A percentile compares a stretch with the other conserved stretches of the same genome.
phyloP scores from a whole-genome alignment of 805 yeast species.

The Metschnikowia lachancei region DNA sequence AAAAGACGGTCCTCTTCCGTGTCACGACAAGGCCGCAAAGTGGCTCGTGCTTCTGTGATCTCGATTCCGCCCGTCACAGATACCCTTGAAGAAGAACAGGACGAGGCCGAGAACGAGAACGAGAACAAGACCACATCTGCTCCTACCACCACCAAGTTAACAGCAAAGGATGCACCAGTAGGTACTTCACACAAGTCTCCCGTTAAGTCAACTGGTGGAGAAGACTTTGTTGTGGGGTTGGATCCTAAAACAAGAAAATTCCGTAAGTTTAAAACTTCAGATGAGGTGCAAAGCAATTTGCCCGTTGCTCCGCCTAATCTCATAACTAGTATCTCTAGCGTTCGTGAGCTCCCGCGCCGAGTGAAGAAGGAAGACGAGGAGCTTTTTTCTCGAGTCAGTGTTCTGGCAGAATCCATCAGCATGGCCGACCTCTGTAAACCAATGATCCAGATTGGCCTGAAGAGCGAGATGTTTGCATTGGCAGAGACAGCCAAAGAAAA shows the following conservation, averaged over 20 bases:
- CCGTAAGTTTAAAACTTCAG: conserved; percentile 24
- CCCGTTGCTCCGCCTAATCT: conserved; percentile 42
- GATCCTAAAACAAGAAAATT: conserved; percentile 30
- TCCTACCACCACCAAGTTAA: not conserved
- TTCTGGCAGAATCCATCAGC: conserved; percentile 55
- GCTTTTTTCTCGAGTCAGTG: conserved; percentile 40
- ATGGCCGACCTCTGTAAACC: conserved; percentile 74
- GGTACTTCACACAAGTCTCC: not conserved
- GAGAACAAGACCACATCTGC: not conserved
- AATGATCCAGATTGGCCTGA: conserved; percentile 60
- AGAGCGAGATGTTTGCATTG: conserved; percentile 53
- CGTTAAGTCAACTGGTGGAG: not conserved
- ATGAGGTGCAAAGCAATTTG: conserved; percentile 16
- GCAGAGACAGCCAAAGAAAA: conserved; percentile 51
- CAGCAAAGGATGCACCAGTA: conserved; percentile 3
- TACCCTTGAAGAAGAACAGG: conserved; percentile 7
- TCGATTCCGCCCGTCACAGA: conserved; percentile 9
- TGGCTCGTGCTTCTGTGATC: conserved; percentile 9
- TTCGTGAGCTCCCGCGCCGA: conserved; percentile 37
- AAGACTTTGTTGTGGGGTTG: conserved; percentile 32
- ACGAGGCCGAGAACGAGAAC: not conserved
- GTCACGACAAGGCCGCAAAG: conserved; percentile 2
- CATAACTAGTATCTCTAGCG: conserved; percentile 29
- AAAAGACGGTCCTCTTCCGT: conserved; percentile 22
- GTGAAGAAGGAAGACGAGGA: conserved; percentile 37